These are phyloP conservation scores for Pseudozyma hubeiensis DNA, from an alignment of 1,284 basidiomycete species.

Conservation along the genomic window DNA sequence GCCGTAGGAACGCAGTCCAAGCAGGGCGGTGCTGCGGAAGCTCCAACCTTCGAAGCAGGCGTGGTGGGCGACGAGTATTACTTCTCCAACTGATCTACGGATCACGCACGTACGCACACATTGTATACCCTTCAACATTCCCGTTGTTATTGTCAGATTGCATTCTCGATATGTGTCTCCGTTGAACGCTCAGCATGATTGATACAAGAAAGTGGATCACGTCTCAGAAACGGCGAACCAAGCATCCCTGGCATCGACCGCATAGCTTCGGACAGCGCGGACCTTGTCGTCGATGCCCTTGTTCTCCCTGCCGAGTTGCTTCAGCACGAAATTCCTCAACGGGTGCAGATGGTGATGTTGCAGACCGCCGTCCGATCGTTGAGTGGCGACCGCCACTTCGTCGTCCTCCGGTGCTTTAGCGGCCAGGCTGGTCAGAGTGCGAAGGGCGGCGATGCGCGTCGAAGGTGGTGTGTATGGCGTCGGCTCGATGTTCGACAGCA, in stretches of 20 bases:
- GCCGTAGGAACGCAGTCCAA: background rate
- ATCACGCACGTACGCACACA: background rate
- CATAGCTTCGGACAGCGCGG: slow-evolving; percentile 49
- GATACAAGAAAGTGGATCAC: background rate
- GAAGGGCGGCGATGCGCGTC: slow-evolving; percentile 81
- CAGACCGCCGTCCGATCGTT: slow-evolving; percentile 10
- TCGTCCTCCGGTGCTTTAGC: slow-evolving; percentile 79
- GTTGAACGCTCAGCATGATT: no score
- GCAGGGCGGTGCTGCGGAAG: background rate
- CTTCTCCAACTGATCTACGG: slow-evolving; percentile 21
- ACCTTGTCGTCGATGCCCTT: slow-evolving; percentile 60
- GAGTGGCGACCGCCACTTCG: slow-evolving; percentile 73
- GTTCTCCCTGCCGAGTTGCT: slow-evolving; percentile 74
- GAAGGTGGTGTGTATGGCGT: slow-evolving; percentile 70
- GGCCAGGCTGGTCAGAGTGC: slow-evolving; percentile 80
- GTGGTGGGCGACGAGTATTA: slow-evolving; percentile 31
- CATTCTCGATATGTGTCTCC: no score
- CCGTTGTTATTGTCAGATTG: background rate
- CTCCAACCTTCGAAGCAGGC: slow-evolving; percentile 5
- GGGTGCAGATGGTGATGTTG: slow-evolving; percentile 38
- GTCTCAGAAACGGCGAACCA: slow-evolving; percentile 52
- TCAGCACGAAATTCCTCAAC: slow-evolving; percentile 73
- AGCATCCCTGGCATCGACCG: slow-evolving; percentile 60
- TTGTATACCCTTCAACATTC: background rate
- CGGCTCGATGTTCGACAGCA: slow-evolving; percentile 31